A percentile compares a stretch with the other conserved stretches of the same genome.
Evolutionary conservation across 1,284 basidiomycete genomes (phyloP).

Genomic region (Leccinum griseonigrum): DNA sequence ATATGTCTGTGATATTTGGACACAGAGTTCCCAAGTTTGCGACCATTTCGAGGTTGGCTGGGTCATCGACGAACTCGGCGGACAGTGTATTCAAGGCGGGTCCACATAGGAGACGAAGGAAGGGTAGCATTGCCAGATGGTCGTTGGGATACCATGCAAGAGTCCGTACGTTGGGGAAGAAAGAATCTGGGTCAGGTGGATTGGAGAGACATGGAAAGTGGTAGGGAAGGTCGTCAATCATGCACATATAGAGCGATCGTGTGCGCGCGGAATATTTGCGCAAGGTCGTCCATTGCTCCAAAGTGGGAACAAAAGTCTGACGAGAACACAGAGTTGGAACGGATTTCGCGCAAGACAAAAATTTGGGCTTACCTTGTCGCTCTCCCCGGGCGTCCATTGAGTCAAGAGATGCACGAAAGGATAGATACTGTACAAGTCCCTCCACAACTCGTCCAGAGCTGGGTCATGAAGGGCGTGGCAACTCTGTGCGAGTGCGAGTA

Average conservation of each 20-base stretch:
- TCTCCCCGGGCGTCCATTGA: neutral
- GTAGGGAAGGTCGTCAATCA: conserved; percentile 17
- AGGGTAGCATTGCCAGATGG: conserved; percentile 22
- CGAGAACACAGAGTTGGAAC: neutral
- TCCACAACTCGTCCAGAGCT: conserved; percentile 29
- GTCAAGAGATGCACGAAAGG: conserved; percentile 25
- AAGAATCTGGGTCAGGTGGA: conserved; percentile 14
- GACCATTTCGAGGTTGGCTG: conserved; percentile 17
- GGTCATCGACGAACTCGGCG: conserved; percentile 21
- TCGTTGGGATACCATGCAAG: conserved; percentile 22
- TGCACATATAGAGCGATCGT: conserved; percentile 20
- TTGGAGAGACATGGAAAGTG: conserved; percentile 15
- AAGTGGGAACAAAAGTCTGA: conserved; percentile 4
- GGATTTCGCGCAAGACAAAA: no score
- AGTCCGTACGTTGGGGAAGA: conserved; percentile 24
- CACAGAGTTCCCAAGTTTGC: conserved; percentile 15
- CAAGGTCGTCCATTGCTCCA: conserved; percentile 21
- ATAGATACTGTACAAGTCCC: conserved; percentile 18
- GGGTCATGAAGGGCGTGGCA: conserved; percentile 23
- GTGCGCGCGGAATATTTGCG: conserved; percentile 22
- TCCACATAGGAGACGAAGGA: conserved; percentile 27
- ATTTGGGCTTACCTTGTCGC: conserved; percentile 13
- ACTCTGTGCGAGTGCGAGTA: conserved; percentile 22
- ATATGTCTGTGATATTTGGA: conserved; percentile 25
- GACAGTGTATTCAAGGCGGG: conserved; percentile 20